These are phyloP conservation scores for Boehmeria nivea DNA, from an alignment of 306 rosid species.

Conservation along the genomic window DNA sequence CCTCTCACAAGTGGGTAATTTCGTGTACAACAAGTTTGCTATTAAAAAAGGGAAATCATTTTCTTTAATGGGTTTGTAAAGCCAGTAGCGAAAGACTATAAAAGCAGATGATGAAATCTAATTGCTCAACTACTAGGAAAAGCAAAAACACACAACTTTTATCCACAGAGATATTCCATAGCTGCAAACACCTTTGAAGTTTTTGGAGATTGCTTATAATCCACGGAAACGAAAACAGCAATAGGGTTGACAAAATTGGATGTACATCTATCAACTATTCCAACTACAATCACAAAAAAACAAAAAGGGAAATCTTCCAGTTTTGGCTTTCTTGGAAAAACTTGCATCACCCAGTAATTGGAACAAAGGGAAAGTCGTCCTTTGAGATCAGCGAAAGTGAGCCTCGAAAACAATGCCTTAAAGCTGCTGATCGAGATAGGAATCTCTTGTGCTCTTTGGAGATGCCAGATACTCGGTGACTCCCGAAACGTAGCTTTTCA, in stretches of 20 bases:
- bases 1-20: too few species aligned
- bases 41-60: too few species aligned
- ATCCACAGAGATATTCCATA: too few species aligned
- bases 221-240: conserved; percentile 2
- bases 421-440: conserved; percentile 77
- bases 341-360: background rate
- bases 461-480: conserved; percentile 54
- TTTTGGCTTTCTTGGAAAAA: too few species aligned
- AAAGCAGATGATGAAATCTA: too few species aligned
- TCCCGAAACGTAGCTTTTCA: conserved; percentile 46
- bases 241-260: background rate
- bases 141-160: too few species aligned
- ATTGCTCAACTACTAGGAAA: too few species aligned
- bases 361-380: background rate
- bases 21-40: too few species aligned
- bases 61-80: too few species aligned
- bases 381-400: too few species aligned
- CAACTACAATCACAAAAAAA: conserved; percentile 8
- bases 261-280: conserved; percentile 6
- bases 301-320: too few species aligned
- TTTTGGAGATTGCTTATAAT: background rate
- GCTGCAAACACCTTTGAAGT: background rate
- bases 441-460: conserved; percentile 57
- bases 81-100: too few species aligned
- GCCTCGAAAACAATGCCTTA: conserved; percentile 29